These are phyloP conservation scores for Nakazawaea molendinolei DNA, from an alignment of 805 yeast genomes.

Conservation along the genomic window DNA sequence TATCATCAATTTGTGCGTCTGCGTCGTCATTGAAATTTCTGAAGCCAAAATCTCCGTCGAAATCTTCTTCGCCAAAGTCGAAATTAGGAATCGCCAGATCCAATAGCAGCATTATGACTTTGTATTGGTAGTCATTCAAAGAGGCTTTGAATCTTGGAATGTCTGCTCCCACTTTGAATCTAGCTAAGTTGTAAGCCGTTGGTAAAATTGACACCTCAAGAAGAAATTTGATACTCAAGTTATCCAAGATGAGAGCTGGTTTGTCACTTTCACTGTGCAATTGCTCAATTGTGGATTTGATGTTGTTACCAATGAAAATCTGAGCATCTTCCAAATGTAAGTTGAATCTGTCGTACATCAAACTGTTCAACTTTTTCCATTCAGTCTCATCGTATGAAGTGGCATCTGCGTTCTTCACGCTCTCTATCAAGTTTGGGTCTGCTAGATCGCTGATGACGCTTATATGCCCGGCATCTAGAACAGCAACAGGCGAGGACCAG, in stretches of 20 bases:
- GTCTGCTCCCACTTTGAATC: slow-evolving; percentile 66
- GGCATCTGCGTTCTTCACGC: slow-evolving; percentile 57
- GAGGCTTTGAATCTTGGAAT: slow-evolving; percentile 68
- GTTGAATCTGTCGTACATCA: slow-evolving; percentile 87
- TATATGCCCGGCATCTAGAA: slow-evolving; percentile 94
- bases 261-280: slow-evolving; percentile 42
- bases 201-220: slow-evolving; percentile 85
- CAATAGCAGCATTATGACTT: slow-evolving; percentile 73
- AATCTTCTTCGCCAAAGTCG: slow-evolving; percentile 27
- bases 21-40: too few relatives aligned
- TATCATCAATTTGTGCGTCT: slow-evolving; percentile 11
- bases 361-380: slow-evolving; percentile 65
- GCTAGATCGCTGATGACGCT: slow-evolving; percentile 77
- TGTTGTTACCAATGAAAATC: slow-evolving; percentile 76
- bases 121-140: slow-evolving; percentile 85
- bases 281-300: slow-evolving; percentile 71
- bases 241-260: slow-evolving; percentile 64
- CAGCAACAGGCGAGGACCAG: slow-evolving; percentile 82
- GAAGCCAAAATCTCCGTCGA: slow-evolving; percentile 24
- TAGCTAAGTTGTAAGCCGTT: slow-evolving; percentile 65
- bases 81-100: slow-evolving; percentile 59
- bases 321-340: slow-evolving; percentile 80
- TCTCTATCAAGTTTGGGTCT: slow-evolving; percentile 58
- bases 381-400: slow-evolving; percentile 30
- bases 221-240: slow-evolving; percentile 63